Conservation (phyloP, 176 grass and related monocot genomes). For the Oryza brachyantha region DNA sequence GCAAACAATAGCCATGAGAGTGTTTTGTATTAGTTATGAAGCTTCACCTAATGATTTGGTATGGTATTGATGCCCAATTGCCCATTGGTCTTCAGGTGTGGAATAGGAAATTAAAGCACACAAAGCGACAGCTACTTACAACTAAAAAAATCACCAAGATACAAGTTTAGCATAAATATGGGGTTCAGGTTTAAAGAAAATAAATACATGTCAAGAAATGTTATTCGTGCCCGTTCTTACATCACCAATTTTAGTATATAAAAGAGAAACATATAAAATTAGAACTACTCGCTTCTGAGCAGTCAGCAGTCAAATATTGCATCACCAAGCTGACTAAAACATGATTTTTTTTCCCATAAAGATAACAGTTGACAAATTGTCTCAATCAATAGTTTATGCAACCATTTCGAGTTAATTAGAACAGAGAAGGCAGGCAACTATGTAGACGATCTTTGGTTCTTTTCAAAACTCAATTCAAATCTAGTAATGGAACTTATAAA, state of each 20-base stretch:
- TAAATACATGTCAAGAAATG: background rate
- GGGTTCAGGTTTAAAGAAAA: background rate
- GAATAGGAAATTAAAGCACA: background rate
- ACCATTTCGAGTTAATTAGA: background rate
- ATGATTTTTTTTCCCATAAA: background rate
- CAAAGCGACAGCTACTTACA: background rate
- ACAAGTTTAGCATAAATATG: background rate
- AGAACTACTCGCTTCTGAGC: background rate
- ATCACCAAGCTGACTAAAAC: background rate
- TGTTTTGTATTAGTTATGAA: background rate
- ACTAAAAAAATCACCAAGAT: background rate
- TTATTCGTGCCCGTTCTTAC: background rate
- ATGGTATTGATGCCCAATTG: background rate
- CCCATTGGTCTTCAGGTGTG: background rate
- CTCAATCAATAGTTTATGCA: background rate
- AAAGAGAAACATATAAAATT: background rate
- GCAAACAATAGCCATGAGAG: background rate
- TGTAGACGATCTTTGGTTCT: background rate
- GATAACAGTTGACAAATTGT: background rate
- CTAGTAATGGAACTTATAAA: background rate
- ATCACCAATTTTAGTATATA: background rate
- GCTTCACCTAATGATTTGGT: background rate
- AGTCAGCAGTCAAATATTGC: background rate
- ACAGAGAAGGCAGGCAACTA: background rate
- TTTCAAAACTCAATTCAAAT: background rate